Conservation (phyloP, 495 filamentous ascomycete genomes). For the Penicillium pulvis region DNA sequence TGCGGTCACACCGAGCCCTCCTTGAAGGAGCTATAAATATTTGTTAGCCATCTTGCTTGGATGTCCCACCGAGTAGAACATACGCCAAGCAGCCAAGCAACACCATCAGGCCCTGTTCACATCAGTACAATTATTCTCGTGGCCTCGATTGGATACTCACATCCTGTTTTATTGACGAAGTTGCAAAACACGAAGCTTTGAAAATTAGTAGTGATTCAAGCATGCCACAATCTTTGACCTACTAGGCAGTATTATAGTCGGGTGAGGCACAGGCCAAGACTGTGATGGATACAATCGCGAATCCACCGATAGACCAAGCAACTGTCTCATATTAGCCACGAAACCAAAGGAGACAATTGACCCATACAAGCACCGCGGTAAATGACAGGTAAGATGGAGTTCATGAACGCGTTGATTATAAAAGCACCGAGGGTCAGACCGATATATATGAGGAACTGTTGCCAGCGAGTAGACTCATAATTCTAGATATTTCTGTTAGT, state of each 20-base stretch:
- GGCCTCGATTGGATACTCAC: constrained; percentile 14
- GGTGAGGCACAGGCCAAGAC: constrained; percentile 62
- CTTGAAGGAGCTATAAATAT: constrained; percentile 49
- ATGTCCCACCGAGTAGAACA: not conserved
- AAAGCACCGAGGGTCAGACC: constrained; percentile 61
- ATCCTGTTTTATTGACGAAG: constrained; percentile 60
- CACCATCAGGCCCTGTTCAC: constrained; percentile 53
- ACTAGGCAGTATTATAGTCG: constrained; percentile 58
- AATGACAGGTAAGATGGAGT: constrained; percentile 63
- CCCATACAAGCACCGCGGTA: constrained; percentile 47
- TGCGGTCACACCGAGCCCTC: constrained; percentile 59
- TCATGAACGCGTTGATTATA: constrained; percentile 66
- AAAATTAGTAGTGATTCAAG: constrained; percentile 27
- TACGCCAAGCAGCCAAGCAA: constrained; percentile 60
- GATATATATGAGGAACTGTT: constrained; percentile 72
- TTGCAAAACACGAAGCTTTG: constrained; percentile 57
- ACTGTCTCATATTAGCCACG: constrained; percentile 32
- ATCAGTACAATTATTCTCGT: constrained; percentile 16
- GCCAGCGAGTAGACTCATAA: constrained; percentile 61
- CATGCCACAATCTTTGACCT: constrained; percentile 38
- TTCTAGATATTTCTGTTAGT: constrained; percentile 18
- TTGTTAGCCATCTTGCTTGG: constrained; percentile 7
- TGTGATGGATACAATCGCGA: constrained; percentile 65
- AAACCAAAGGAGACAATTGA: not conserved
- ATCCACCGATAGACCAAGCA: constrained; percentile 65